A percentile compares a stretch with the other conserved stretches of the same genome.
Evolutionary conservation across 179 eudicot genomes (phyloP).

Genomic region (Silene vulgaris): DNA sequence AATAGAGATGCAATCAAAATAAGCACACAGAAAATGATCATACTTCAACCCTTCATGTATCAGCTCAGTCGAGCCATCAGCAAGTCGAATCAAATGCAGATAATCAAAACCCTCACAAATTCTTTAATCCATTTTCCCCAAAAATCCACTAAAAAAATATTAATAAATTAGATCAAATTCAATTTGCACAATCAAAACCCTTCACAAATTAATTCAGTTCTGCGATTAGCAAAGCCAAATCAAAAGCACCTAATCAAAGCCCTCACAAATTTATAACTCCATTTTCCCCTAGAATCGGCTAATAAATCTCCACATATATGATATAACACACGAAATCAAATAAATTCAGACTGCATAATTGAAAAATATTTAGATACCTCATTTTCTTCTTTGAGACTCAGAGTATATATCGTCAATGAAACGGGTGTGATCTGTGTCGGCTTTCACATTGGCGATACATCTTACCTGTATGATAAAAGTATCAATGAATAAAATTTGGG

Average conservation of each 20-base stretch:
- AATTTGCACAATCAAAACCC: no score
- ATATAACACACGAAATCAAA: no score
- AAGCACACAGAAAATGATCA: slow-evolving; percentile 36
- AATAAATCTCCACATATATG: no score
- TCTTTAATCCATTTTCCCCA: no score
- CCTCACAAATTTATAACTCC: neutral
- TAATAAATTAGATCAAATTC: neutral
- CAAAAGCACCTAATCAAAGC: slow-evolving; percentile 59
- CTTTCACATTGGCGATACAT: slow-evolving; percentile 89
- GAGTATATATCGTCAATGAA: slow-evolving; percentile 78
- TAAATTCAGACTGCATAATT: neutral
- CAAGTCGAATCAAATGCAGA: slow-evolving; percentile 52
- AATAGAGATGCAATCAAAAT: slow-evolving; percentile 54
- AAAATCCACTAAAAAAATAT: no score
- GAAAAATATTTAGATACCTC: slow-evolving; percentile 42
- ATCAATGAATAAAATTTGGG: neutral
- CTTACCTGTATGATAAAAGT: slow-evolving; percentile 47
- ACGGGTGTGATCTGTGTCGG: slow-evolving; percentile 89
- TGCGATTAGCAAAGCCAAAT: slow-evolving; percentile 51
- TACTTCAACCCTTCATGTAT: slow-evolving; percentile 59
- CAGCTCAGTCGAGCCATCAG: slow-evolving; percentile 68
- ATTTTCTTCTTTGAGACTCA: slow-evolving; percentile 57
- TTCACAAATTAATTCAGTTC: no score
- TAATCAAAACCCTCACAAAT: no score
- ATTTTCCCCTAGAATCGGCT: neutral